Evolutionary conservation across 1,139 yeast genomes (phyloP), one percentile per base, ranked within the genome.

Genomic region (Diutina catenulata): DNA sequence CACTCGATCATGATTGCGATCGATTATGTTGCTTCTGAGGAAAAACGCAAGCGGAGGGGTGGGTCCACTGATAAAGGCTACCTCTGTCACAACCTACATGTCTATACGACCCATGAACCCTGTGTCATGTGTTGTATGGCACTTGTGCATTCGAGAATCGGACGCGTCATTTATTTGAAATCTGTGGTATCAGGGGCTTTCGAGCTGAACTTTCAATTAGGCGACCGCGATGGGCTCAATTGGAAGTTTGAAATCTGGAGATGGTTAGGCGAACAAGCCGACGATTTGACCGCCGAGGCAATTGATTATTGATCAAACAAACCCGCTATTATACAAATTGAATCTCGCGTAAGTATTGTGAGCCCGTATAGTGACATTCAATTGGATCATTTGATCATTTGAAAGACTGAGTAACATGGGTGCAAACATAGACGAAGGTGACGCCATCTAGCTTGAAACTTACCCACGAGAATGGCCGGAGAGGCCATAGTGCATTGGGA

Each of bases 91-190:
- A 73, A 76, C 41, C 69, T 77, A 45, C 77, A 82, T 43, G 87
- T 91, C 0, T 87, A 83, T 51, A 81, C 93, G 1, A 81, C 95
- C 0, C 95, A 87, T 52, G 98, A 93, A 53, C 99, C 98, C 1
- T 93, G 98, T 53, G 73, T 84, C 0, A 93, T 91, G 97, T 93
- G 99, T 51, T 62, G 83, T 7, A 93, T 93, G 99, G 98, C 97
- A 0, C 63, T 93, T 27, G 80, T 88, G 9, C 98, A 93, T 55
- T 88, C 97, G 1, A 66, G 99, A 37, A 70, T 93, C 1, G 69
- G 75, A 11, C 63, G 87, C 40, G 60, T 91, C 28, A 63, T 83
- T 1, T 91, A 79, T 53, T 47, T 83, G 19, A 58, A 64, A 36
- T 53, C 56, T 2, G 56, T 67, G 6, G 64, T 52, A 1, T 37